Evolutionary conservation across 306 rosid genomes (phyloP).

Genomic region (Citrullus mucosospermus): DNA sequence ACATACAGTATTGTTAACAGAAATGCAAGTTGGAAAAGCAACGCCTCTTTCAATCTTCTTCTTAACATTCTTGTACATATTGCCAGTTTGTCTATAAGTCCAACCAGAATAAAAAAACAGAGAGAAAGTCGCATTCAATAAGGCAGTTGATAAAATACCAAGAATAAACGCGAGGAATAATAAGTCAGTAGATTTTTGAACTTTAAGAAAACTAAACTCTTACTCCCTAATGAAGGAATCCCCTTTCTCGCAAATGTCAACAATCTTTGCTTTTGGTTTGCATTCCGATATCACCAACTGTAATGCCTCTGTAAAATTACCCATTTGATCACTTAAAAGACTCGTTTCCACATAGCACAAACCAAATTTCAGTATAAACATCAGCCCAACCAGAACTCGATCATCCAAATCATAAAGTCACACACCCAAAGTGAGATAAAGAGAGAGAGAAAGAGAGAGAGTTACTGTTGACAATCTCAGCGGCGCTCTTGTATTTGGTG

Average conservation of each 20-base stretch:
- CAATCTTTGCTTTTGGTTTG: slow-evolving; percentile 78
- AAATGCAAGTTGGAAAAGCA: slow-evolving; percentile 86
- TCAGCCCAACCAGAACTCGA: neutral
- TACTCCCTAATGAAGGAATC: slow-evolving; percentile 86
- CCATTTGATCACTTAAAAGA: neutral
- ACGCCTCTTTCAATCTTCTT: slow-evolving; percentile 92
- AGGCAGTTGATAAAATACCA: neutral
- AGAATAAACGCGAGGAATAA: neutral
- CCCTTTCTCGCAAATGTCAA: slow-evolving; percentile 82
- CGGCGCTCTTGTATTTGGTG: slow-evolving; percentile 91
- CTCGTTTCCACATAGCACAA: neutral
- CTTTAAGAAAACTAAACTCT: slow-evolving; percentile 10
- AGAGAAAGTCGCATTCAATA: neutral
- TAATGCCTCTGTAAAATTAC: slow-evolving; percentile 62
- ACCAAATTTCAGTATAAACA: neutral
- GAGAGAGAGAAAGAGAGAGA: neutral
- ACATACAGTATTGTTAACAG: slow-evolving; percentile 77
- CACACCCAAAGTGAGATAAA: neutral
- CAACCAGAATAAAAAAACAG: neutral
- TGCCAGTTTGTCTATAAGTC: slow-evolving; percentile 59
- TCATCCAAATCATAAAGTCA: neutral
- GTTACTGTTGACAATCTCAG: slow-evolving; percentile 84
- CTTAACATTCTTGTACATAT: slow-evolving; percentile 71
- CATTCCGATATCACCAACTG: slow-evolving; percentile 63
- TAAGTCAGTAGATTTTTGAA: neutral